Percentiles rank a stretch among this genome's conserved stretches.
These are phyloP conservation scores for Haematococcus lacustris DNA, from an alignment of 139 green algal genomes.

Conservation along the genomic window DNA sequence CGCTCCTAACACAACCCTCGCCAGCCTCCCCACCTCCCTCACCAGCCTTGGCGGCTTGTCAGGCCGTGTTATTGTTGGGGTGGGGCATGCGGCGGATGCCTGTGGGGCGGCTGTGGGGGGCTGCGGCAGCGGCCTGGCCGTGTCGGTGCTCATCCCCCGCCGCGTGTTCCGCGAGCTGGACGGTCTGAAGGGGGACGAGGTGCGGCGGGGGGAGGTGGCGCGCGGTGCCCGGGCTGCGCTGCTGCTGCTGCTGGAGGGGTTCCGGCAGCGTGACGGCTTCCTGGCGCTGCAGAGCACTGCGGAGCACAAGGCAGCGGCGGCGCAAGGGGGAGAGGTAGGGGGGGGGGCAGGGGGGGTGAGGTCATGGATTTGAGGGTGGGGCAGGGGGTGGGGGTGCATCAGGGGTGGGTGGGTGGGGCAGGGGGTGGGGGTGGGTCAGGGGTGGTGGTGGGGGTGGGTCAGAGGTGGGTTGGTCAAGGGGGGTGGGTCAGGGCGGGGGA, in stretches of 20 bases:
- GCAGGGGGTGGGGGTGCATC: no score
- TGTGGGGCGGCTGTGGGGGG: background rate
- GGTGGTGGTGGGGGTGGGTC: no score
- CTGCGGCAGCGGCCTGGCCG: background rate
- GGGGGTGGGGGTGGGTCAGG: no score
- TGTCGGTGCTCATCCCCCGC: conserved; percentile 6
- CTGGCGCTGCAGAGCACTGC: background rate
- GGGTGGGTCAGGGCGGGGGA: no score
- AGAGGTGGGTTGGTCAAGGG: no score
- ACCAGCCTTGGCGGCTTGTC: no score
- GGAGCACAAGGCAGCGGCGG: background rate
- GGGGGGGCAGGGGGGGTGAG: background rate
- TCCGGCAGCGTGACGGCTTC: conserved; percentile 2
- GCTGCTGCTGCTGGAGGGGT: background rate
- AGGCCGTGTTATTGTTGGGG: no score
- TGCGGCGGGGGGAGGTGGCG: conserved; percentile 2
- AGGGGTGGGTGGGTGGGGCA: no score
- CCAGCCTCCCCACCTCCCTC: no score
- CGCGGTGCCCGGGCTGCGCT: background rate
- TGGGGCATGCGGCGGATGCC: no score
- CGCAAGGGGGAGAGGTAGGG: background rate
- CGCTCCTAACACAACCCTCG: no score
- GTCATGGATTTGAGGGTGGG: no score
- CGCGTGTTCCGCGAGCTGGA: conserved; percentile 5
- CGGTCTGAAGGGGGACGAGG: background rate